phyloP scores from a whole-genome alignment of 352 stramenopile species.

The Lagenidium sp. region DNA sequence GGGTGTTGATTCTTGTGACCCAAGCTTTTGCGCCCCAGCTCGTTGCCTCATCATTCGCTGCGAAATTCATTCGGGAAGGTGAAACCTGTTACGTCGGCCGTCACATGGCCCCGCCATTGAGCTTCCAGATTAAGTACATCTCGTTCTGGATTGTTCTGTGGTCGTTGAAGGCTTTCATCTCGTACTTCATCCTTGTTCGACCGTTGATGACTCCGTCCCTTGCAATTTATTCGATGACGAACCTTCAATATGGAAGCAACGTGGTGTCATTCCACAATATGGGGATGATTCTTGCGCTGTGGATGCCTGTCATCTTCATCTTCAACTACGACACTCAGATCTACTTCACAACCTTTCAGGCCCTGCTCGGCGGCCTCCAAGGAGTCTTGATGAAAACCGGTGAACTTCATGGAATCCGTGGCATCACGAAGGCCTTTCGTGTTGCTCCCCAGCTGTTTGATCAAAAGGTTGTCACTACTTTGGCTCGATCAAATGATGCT shows the following conservation, averaged over 20 bases:
- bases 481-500: conserved; percentile 26
- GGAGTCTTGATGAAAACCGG: conserved; percentile 34
- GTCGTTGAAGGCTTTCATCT: conserved; percentile 23
- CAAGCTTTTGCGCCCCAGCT: conserved; percentile 22
- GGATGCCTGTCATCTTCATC: conserved; percentile 32
- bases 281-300: conserved; percentile 31
- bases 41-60: conserved; percentile 18
- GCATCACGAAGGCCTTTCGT: conserved; percentile 30
- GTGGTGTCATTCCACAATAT: conserved; percentile 35
- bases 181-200: conserved; percentile 29
- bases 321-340: conserved; percentile 51
- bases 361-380: conserved; percentile 18
- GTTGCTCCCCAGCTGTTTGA: conserved; percentile 34
- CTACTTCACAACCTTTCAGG: conserved; percentile 37
- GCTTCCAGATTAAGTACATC: conserved; percentile 24
- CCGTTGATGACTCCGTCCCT: conserved; percentile 29
- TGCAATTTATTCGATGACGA: conserved; percentile 29
- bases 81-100: conserved; percentile 31
- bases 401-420: conserved; percentile 23
- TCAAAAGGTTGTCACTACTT: conserved; percentile 31
- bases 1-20: conserved; percentile 16
- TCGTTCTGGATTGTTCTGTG: conserved; percentile 28
- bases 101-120: conserved; percentile 23
- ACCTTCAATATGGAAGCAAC: conserved; percentile 6
- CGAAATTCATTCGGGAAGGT: conserved; percentile 36